Percentiles rank a stretch among this genome's conserved stretches.
Conservation (phyloP, 2,329 filamentous ascomycete species). For the Teratosphaeria pseudoeucalypti region DNA sequence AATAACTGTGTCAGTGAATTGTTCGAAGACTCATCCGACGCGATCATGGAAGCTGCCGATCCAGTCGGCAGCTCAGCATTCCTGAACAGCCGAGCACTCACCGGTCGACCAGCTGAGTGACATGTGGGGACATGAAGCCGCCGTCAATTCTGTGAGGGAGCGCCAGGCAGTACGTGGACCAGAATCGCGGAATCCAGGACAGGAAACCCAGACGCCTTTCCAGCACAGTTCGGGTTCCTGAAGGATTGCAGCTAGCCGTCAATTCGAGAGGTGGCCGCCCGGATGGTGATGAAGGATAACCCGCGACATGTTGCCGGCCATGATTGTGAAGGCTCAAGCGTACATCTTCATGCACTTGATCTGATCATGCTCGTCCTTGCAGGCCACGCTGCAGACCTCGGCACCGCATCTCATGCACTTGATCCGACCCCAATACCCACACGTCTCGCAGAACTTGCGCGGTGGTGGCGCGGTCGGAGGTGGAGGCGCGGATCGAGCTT, state of each 20-base stretch:
- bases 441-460: constrained; percentile 65
- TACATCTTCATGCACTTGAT: constrained; percentile 53
- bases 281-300: neutral
- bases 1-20: too few relatives aligned
- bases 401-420: constrained; percentile 69
- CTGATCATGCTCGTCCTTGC: constrained; percentile 60
- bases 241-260: neutral
- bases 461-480: constrained; percentile 37
- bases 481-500: constrained; percentile 41
- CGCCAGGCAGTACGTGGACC: neutral
- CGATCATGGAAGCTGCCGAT: neutral
- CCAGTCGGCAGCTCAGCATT: neutral
- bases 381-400: constrained; percentile 66
- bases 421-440: constrained; percentile 71
- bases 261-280: neutral
- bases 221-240: neutral
- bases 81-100: neutral
- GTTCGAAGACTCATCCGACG: too few relatives aligned
- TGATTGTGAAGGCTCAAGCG: constrained; percentile 11
- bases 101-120: neutral
- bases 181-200: neutral
- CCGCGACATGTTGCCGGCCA: neutral
- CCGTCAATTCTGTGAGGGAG: neutral
- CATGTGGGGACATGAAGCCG: too few relatives aligned
- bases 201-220: neutral